Conservation (phyloP, 441 rosid genomes). For the Pelargonium myrrhifolium region DNA sequence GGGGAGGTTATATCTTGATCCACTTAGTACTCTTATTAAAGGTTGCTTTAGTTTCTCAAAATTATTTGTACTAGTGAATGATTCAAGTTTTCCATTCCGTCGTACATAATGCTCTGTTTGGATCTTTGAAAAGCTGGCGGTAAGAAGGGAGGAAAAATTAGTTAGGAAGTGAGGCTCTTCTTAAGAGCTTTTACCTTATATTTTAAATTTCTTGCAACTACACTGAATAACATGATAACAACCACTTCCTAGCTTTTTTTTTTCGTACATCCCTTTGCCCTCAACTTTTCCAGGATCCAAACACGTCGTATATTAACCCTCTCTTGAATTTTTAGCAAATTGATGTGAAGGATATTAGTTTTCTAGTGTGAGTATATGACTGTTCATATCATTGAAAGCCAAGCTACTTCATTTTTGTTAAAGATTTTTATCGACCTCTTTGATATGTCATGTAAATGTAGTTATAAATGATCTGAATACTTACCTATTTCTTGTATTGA, state of each 20-base stretch:
- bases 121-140: not conserved
- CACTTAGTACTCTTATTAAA: slow-evolving; percentile 27
- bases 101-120: not conserved
- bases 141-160: not conserved
- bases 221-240: not conserved
- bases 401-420: not conserved
- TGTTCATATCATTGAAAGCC: not conserved
- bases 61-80: not conserved
- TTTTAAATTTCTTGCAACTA: not conserved
- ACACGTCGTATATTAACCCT: not conserved
- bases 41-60: slow-evolving; percentile 20
- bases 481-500: not conserved
- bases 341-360: not conserved
- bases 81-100: slow-evolving; percentile 5
- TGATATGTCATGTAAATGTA: not conserved
- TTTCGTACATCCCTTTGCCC: not conserved
- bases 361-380: not conserved
- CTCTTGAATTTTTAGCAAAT: too few relatives aligned
- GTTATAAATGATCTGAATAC: not conserved
- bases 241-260: not conserved
- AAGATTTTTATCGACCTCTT: not conserved
- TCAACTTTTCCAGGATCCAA: not conserved
- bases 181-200: not conserved
- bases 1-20: slow-evolving; percentile 68
- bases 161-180: not conserved